These are phyloP conservation scores for Colletotrichum brevisporum DNA, from an alignment of 2,329 filamentous ascomycete species.

Conservation along the genomic window DNA sequence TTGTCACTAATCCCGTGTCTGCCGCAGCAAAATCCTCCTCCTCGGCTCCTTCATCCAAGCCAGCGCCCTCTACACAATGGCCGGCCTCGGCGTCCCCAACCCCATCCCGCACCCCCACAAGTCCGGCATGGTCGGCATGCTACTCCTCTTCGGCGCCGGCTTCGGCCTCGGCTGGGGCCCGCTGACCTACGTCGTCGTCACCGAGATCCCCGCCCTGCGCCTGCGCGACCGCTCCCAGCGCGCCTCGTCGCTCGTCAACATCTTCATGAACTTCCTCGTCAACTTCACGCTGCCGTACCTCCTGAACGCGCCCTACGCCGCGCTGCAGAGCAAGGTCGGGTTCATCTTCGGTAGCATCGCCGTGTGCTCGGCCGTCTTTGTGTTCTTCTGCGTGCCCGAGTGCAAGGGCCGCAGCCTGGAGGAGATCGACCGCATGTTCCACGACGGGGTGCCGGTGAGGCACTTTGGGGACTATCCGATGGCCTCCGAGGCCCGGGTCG, in stretches of 20 bases:
- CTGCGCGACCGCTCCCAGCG: constrained; percentile 32
- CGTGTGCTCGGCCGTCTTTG: constrained; percentile 39
- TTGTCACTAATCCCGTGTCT: not conserved
- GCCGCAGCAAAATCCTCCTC: constrained; percentile 7
- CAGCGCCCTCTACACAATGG: constrained; percentile 36
- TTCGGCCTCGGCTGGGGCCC: constrained; percentile 53
- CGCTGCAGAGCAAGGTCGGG: constrained; percentile 39
- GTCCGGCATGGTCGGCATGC: constrained; percentile 51
- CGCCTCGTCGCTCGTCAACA: constrained; percentile 41
- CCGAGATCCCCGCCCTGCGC: constrained; percentile 49
- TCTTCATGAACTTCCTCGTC: constrained; percentile 42
- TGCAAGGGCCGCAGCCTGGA: constrained; percentile 45
- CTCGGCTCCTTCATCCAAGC: constrained; percentile 17
- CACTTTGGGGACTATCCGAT: constrained; percentile 42
- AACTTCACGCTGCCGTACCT: constrained; percentile 43
- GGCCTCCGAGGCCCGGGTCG: not conserved
- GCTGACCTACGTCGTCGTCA: constrained; percentile 51
- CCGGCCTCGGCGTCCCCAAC: constrained; percentile 38
- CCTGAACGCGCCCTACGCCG: constrained; percentile 39
- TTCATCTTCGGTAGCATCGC: constrained; percentile 42
- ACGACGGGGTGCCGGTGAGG: constrained; percentile 38
- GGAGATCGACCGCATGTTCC: constrained; percentile 46
- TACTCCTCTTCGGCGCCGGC: constrained; percentile 50
- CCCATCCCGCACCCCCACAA: constrained; percentile 41
- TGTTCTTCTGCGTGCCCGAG: constrained; percentile 43